A percentile compares a stretch with the other conserved stretches of the same genome.
Evolutionary conservation across 2,329 filamentous ascomycete genomes (phyloP).

Genomic region (Trichophaea hybrida): DNA sequence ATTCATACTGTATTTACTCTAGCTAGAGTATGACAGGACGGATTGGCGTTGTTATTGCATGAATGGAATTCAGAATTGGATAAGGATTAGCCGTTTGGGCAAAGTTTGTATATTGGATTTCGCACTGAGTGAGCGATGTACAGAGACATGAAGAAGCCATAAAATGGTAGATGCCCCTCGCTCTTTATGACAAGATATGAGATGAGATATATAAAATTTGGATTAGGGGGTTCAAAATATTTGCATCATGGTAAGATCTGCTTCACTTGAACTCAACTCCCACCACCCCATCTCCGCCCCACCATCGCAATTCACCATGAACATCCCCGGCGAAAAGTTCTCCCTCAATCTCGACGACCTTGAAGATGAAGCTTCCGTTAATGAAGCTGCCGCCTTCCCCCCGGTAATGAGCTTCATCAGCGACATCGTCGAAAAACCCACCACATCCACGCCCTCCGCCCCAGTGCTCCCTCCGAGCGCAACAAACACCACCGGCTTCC

Average conservation of each 20-base stretch:
- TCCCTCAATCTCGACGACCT: slow-evolving; percentile 40
- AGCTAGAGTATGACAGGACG: too few species aligned
- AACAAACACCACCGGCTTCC: slow-evolving; percentile 56
- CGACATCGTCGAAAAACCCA: slow-evolving; percentile 67
- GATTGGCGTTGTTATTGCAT: not conserved
- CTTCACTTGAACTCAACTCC: not conserved
- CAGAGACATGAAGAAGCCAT: too few species aligned
- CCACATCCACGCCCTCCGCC: slow-evolving; percentile 44
- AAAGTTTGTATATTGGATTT: too few species aligned
- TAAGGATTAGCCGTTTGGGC: too few species aligned
- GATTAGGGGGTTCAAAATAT: too few species aligned
- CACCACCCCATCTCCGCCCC: not conserved
- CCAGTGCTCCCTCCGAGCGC: slow-evolving; percentile 49
- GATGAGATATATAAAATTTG: too few species aligned
- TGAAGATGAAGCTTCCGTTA: slow-evolving; percentile 21
- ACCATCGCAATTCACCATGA: slow-evolving; percentile 30
- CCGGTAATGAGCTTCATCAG: slow-evolving; percentile 41
- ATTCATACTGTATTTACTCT: too few species aligned
- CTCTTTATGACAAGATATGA: too few species aligned
- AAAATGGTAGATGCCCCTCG: too few species aligned
- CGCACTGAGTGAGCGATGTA: too few species aligned
- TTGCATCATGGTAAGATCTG: not conserved
- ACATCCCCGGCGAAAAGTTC: slow-evolving; percentile 46
- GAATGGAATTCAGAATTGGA: too few species aligned
- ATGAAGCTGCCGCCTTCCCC: slow-evolving; percentile 23